Conservation (phyloP, 371 early-diverging fungal species). For the Syncephalastrum racemosum region DNA sequence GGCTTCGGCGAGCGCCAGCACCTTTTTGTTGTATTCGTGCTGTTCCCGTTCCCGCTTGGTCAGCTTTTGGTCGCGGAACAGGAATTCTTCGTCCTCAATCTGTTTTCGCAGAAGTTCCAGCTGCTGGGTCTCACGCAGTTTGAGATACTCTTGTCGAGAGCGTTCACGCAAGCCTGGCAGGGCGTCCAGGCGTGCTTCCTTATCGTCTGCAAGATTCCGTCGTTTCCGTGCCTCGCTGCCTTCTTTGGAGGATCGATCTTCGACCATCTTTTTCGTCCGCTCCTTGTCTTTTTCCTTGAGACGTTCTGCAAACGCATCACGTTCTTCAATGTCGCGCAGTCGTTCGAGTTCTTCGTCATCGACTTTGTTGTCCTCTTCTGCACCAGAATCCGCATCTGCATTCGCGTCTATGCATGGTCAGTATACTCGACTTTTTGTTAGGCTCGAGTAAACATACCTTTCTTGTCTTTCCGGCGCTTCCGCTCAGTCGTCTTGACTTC, state of each 20-base stretch:
- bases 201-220: constrained; percentile 82
- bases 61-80: constrained; percentile 77
- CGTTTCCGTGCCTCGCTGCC: constrained; percentile 72
- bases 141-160: constrained; percentile 90
- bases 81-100: constrained; percentile 84
- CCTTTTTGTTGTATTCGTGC: constrained; percentile 80
- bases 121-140: constrained; percentile 82
- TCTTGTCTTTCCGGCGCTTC: constrained; percentile 30
- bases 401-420: constrained; percentile 16
- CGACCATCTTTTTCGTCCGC: constrained; percentile 75
- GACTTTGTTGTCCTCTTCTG: constrained; percentile 30
- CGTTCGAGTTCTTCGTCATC: constrained; percentile 58
- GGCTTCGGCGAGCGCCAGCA: constrained; percentile 82
- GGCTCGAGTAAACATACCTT: constrained; percentile 27
- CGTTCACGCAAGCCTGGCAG: constrained; percentile 78
- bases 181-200: constrained; percentile 58
- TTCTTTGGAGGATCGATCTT: constrained; percentile 78
- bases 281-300: constrained; percentile 83
- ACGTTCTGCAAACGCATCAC: constrained; percentile 88
- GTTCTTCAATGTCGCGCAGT: constrained; percentile 71
- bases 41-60: constrained; percentile 77
- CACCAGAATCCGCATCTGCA: constrained; percentile 5
- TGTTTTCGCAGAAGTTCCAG: constrained; percentile 74
- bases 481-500: constrained; percentile 42
- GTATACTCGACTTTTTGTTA: background rate